A percentile compares a stretch with the other conserved stretches of the same genome.
Evolutionary conservation across 306 rosid genomes (phyloP).

Genomic region (Cucurbita pepo): DNA sequence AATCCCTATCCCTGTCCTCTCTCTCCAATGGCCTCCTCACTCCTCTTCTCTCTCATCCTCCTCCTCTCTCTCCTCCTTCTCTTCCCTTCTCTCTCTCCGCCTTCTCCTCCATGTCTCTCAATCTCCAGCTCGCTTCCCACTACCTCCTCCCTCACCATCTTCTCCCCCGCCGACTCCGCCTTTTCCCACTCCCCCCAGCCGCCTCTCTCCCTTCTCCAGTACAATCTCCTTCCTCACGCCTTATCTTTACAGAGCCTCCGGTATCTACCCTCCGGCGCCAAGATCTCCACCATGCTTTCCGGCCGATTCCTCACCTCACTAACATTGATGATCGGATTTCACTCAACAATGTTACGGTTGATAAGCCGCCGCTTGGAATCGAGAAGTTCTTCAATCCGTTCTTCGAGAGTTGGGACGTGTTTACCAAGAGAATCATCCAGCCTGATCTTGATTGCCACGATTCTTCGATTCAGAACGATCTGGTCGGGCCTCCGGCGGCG

Average conservation of each 20-base stretch:
- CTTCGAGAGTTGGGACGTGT: constrained; percentile 10
- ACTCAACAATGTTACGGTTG: constrained; percentile 35
- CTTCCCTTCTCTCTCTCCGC: constrained; percentile 27
- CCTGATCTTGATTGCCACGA: constrained; percentile 3
- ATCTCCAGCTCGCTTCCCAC: constrained; percentile 32
- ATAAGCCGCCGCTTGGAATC: constrained; percentile 17
- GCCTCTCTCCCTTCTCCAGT: constrained; percentile 29
- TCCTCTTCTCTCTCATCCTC: constrained; percentile 6
- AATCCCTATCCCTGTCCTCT: too few relatives aligned
- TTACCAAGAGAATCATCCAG: neutral
- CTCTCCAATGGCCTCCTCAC: constrained; percentile 23
- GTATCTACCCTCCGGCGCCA: constrained; percentile 45
- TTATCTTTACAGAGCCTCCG: constrained; percentile 27
- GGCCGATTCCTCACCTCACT: constrained; percentile 27
- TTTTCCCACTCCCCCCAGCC: constrained; percentile 20
- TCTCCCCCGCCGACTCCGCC: constrained; percentile 27
- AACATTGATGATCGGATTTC: constrained; percentile 9
- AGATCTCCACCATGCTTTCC: constrained; percentile 28
- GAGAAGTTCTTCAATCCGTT: constrained; percentile 24
- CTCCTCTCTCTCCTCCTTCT: constrained; percentile 14
- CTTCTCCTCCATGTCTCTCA: constrained; percentile 37
- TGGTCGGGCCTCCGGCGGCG: neutral
- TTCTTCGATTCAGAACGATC: neutral
- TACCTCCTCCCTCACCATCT: constrained; percentile 33
- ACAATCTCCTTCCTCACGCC: constrained; percentile 37